A percentile compares a stretch with the other conserved stretches of the same genome.
phyloP scores from a whole-genome alignment of 192 early-diverging fungal species.

The Umbelopsis isabellina region DNA sequence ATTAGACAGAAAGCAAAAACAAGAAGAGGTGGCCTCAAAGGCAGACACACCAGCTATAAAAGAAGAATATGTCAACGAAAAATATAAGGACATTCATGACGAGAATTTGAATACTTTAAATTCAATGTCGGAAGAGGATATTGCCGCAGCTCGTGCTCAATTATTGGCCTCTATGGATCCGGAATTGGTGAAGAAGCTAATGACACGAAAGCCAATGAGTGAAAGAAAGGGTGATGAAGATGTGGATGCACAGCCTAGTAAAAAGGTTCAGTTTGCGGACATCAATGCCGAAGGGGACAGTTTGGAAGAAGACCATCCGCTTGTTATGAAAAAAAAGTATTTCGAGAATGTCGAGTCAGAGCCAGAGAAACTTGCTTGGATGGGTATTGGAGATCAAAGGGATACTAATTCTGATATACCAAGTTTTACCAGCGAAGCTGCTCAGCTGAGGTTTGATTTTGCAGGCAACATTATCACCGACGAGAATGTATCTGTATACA shows the following conservation, averaged over 20 bases:
- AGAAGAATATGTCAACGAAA: slow-evolving; percentile 11
- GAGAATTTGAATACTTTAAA: slow-evolving; percentile 53
- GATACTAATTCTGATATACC: slow-evolving; percentile 25
- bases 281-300: slow-evolving; percentile 24
- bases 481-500: slow-evolving; percentile 56
- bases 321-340: slow-evolving; percentile 54
- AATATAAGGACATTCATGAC: slow-evolving; percentile 56
- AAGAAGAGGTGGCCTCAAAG: slow-evolving; percentile 4
- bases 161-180: slow-evolving; percentile 66
- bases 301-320: slow-evolving; percentile 45
- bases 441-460: slow-evolving; percentile 79
- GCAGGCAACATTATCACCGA: slow-evolving; percentile 68
- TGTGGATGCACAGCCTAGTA: not conserved
- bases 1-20: slow-evolving; percentile 21
- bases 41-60: not conserved
- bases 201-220: slow-evolving; percentile 34
- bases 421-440: slow-evolving; percentile 32
- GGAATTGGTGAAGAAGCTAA: slow-evolving; percentile 65
- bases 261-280: slow-evolving; percentile 32
- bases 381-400: slow-evolving; percentile 42
- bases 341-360: slow-evolving; percentile 59
- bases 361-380: slow-evolving; percentile 72
- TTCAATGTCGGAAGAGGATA: slow-evolving; percentile 74
- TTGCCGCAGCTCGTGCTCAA: slow-evolving; percentile 67
- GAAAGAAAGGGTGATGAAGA: slow-evolving; percentile 34